Conservation (phyloP, 345 rosid genomes). For the Gossypium mustelinum region DNA sequence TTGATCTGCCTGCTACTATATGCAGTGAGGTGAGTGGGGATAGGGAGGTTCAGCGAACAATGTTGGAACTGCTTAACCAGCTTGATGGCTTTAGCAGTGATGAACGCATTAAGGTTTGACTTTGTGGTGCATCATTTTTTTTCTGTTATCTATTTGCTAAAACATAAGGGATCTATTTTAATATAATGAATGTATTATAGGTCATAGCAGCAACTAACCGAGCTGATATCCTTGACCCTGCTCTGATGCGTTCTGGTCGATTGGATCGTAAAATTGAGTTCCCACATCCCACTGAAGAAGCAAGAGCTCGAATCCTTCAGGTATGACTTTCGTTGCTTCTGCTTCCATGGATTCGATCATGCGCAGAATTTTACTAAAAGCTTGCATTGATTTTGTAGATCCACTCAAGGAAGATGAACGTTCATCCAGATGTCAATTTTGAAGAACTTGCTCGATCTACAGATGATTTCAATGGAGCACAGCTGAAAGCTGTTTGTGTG, state of each 20-base stretch:
- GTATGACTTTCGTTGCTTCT: constrained; percentile 22
- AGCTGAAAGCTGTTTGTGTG: constrained; percentile 95
- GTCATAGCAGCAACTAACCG: constrained; percentile 99
- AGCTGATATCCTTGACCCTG: constrained; percentile 98
- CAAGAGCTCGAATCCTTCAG: constrained; percentile 96
- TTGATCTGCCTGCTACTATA: constrained; percentile 4
- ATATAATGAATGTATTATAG: constrained; percentile 30
- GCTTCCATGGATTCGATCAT: neutral
- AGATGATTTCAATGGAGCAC: constrained; percentile 98
- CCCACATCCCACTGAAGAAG: constrained; percentile 98
- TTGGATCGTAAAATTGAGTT: constrained; percentile 99
- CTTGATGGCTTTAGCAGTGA: constrained; percentile 99
- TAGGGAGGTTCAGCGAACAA: constrained; percentile 97
- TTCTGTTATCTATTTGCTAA: neutral
- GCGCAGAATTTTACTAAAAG: neutral
- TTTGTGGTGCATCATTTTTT: constrained; percentile 3
- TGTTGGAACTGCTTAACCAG: constrained; percentile 97
- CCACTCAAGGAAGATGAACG: constrained; percentile 99
- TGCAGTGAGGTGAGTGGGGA: constrained; percentile 99
- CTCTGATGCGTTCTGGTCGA: constrained; percentile 98
- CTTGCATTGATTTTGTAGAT: constrained; percentile 41
- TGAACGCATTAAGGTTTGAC: constrained; percentile 81
- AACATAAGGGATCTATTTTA: neutral
- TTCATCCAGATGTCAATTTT: constrained; percentile 91
- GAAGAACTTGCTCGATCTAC: constrained; percentile 99